Percentiles rank a stretch among this genome's conserved stretches.
phyloP scores from a whole-genome alignment of 305 asterid genomes.

The Fraxinus floribunda region DNA sequence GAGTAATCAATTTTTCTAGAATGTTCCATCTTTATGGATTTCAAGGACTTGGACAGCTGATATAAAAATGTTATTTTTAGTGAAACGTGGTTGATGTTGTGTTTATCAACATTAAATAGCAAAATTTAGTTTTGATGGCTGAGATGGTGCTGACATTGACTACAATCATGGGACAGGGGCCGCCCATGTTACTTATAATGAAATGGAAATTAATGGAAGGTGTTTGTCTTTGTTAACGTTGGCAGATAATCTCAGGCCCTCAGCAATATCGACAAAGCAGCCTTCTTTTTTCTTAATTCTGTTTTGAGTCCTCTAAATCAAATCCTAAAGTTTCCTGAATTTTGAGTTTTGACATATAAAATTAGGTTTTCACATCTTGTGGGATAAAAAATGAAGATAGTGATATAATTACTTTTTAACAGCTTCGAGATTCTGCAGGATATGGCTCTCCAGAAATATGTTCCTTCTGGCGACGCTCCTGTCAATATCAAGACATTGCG shows the following conservation, averaged over 20 bases:
- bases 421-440: slow-evolving; percentile 39
- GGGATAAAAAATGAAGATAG: background rate
- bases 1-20: background rate
- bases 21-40: background rate
- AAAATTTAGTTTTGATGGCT: slow-evolving; percentile 2
- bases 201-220: background rate
- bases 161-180: background rate
- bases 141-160: background rate
- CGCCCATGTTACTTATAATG: background rate
- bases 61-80: background rate
- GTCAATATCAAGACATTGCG: slow-evolving; percentile 60
- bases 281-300: background rate
- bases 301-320: slow-evolving; percentile 3
- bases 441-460: slow-evolving; percentile 86
- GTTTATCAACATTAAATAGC: background rate
- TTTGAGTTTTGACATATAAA: background rate
- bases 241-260: background rate
- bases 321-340: background rate
- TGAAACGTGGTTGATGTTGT: background rate
- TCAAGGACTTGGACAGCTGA: background rate
- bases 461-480: slow-evolving; percentile 53
- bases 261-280: background rate
- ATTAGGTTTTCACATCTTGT: background rate
- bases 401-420: background rate
- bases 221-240: background rate